Conservation (phyloP, 805 yeast genomes). For the Blastobotrys americana region DNA sequence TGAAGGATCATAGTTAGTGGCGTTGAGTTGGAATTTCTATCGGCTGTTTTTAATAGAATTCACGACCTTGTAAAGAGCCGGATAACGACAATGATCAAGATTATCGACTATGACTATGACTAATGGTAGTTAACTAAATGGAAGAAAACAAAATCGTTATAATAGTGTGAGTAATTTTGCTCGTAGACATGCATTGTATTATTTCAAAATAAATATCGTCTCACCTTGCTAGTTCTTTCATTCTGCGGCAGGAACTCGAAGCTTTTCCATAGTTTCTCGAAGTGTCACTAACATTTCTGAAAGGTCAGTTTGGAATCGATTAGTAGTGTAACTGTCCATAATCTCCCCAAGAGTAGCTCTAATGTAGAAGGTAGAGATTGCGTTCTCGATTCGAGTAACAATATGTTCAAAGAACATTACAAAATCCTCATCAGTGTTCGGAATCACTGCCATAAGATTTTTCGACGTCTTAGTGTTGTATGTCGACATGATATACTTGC, state of each 20-base stretch:
- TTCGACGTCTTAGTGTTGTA: constrained; percentile 14
- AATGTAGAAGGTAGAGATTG: constrained; percentile 24
- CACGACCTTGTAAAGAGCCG: too few species aligned
- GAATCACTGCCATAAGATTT: constrained; percentile 13
- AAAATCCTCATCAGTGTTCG: constrained; percentile 23
- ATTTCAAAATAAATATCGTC: not conserved
- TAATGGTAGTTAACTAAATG: too few species aligned
- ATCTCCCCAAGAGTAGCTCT: constrained; percentile 14
- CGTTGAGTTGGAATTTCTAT: too few species aligned
- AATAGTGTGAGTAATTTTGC: too few species aligned
- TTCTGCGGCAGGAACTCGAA: not conserved
- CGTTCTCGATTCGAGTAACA: constrained; percentile 29
- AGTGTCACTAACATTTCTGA: constrained; percentile 2
- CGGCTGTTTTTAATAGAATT: too few species aligned
- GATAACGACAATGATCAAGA: too few species aligned
- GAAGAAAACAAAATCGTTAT: too few species aligned
- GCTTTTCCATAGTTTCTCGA: not conserved
- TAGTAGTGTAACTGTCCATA: not conserved
- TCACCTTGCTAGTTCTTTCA: not conserved
- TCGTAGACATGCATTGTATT: too few species aligned
- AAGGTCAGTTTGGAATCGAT: constrained; percentile 1
- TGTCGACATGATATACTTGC: constrained; percentile 6
- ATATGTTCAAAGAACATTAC: constrained; percentile 24
- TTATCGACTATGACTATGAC: too few species aligned
- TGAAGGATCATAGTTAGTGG: too few species aligned